A percentile compares a stretch with the other conserved stretches of the same genome.
phyloP scores from a whole-genome alignment of 2,329 filamentous ascomycete genomes.

The Sclerotinia glacialis region DNA sequence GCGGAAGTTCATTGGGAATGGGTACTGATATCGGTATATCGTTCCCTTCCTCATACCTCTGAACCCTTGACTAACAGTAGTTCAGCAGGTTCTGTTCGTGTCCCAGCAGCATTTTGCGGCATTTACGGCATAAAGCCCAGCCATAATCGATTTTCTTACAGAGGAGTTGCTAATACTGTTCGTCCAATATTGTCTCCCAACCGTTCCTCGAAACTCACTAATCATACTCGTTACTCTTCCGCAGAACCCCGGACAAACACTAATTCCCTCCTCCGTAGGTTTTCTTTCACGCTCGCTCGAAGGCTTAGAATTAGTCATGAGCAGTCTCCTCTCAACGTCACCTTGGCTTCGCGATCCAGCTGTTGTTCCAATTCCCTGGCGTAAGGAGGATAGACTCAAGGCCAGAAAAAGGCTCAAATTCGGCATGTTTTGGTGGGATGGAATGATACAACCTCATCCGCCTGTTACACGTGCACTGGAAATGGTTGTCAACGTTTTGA shows the following conservation, averaged over 20 bases:
- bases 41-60: background rate
- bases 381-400: constrained; percentile 43
- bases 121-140: constrained; percentile 41
- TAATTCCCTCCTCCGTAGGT: constrained; percentile 58
- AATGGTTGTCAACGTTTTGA: constrained; percentile 39
- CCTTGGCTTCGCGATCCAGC: constrained; percentile 66
- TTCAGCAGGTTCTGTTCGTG: constrained; percentile 30
- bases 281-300: constrained; percentile 55
- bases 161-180: constrained; percentile 56
- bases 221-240: background rate
- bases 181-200: background rate
- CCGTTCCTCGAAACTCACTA: background rate
- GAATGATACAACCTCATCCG: constrained; percentile 50
- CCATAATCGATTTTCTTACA: constrained; percentile 43
- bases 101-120: constrained; percentile 39
- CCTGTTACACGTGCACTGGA: constrained; percentile 53
- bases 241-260: constrained; percentile 51
- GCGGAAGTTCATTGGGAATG: constrained; percentile 31
- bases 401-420: constrained; percentile 45
- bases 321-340: constrained; percentile 51
- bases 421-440: constrained; percentile 53
- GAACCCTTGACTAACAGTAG: background rate
- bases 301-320: constrained; percentile 52
- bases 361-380: constrained; percentile 61
- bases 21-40: constrained; percentile 34